Evolutionary conservation across 2,329 filamentous ascomycete genomes (phyloP), one percentile per base, ranked within the genome.

Genomic region (Venturia carpophila): DNA sequence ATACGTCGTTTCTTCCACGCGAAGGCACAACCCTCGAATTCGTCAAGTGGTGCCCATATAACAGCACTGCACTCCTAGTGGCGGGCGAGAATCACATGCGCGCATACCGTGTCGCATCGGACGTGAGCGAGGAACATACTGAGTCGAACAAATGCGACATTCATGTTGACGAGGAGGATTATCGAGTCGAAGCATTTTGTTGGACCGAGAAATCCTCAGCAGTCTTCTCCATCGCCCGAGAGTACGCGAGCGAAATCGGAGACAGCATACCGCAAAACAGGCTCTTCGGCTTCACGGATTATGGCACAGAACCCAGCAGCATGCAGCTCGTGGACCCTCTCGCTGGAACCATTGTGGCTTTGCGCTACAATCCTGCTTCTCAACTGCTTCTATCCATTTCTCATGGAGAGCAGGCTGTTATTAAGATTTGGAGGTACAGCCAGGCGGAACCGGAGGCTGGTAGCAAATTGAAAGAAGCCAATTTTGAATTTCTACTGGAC

Each of bases 371-470:
- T 39, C 30, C 37, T 3, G 52, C 43, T 19, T 45, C 65, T 17
- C 75, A 73, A n/a, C 74, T 75, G 58, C 65, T 66, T 17, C 47
- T 66, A n/a, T 66, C 45, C 45, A 30, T 66, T 10, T 64, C 65
- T 15, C 39, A 27, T 9, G 64, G 64, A 19, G 75, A 74, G n/a
- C 70, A 74, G 49, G 71, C 72, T 61, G 74, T 71, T 41, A 76
- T 77, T 64, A 74, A 74, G 58, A 70, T 77, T 27, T 77, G 74
- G 74, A 75, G 72, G 45, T 62, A 69, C 5, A 49, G 64, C 55
- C 66, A 67, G 56, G 41, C 45, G 42, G 41, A 21, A 27, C 52
- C 47, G 7, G 64, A 60, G 27, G 27, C 27, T 41, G 30, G 34
- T 24, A 61, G 17, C 27, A 47, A 41, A 24, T 41, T 39, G 52